Base-by-base conservation (phyloP, 106 monocot species). In the Phalaenopsis aphrodite region DNA sequence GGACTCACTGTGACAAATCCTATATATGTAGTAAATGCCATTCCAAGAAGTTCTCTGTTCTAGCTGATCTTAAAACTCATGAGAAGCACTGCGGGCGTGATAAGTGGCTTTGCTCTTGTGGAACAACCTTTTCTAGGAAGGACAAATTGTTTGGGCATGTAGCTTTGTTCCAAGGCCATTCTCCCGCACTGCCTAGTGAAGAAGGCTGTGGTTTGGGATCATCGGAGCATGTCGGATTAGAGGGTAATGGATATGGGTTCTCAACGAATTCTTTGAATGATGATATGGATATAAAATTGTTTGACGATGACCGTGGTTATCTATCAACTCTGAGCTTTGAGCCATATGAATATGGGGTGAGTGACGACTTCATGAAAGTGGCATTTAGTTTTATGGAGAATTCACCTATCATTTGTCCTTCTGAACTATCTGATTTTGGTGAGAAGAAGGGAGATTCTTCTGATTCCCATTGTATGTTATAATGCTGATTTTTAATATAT, bases 91-190 rank as follows among this genome's bases (percentile, higher is more conserved):
- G 96, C 56, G 94, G 96, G 2, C 84, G 85, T 0, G 89, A 94
- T 58, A 90, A 89, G 80, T 97, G 96, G 96, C 75, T 92, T 15
- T 97, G 96, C 21, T 97, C 96, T 2, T 97, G 96, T 36, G 96
- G 96, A 1, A 94, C 96, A 30, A 94, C 90, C 1, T 97, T 97
- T 64, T 97, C 96, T 7, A 94, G 96, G 55, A 97, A 97, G 79
- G 96, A 97, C 72, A 97, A 97, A 85, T 76, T 97, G 75, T 94
- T 97, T 77, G 96, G 96, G 36, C 96, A 97, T 75, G 85, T 97
- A 7, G 87, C 94, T 58, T 79, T 97, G 11, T 97, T 97, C 69
- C 94, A 90, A 66, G 96, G 96, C 16, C 96, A 97, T 79, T 80
- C 89, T 1, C 96, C 96, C 19, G 88, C 90, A 3, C 77, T 93